A percentile compares a stretch with the other conserved stretches of the same genome.
Conservation (phyloP, 441 rosid species). For the Viola pubescens region DNA sequence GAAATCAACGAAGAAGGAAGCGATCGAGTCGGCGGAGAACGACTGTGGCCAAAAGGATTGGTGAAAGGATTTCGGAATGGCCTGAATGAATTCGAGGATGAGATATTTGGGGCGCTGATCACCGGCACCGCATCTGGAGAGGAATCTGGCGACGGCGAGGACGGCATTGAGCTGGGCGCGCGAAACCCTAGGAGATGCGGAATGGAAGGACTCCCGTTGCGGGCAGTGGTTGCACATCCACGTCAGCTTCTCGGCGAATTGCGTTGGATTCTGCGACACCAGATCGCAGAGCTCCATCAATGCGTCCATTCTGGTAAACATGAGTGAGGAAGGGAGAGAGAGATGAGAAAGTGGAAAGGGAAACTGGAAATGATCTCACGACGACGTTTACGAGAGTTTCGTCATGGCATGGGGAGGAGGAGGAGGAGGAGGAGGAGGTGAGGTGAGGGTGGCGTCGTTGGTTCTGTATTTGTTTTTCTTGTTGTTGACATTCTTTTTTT, state of each 20-base stretch:
- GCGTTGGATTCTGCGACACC: slow-evolving; percentile 56
- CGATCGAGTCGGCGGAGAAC: slow-evolving; percentile 39
- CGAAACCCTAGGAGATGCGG: slow-evolving; percentile 68
- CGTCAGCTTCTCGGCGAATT: slow-evolving; percentile 62
- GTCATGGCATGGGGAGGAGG: not conserved
- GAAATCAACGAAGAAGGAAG: slow-evolving; percentile 58
- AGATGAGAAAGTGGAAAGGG: not conserved
- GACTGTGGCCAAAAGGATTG: slow-evolving; percentile 90
- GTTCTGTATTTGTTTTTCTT: not conserved
- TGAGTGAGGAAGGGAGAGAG: not conserved
- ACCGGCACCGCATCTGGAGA: slow-evolving; percentile 43
- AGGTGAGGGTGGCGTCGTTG: not conserved
- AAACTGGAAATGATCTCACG: not conserved
- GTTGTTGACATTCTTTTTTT: slow-evolving; percentile 1
- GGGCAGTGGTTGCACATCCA: slow-evolving; percentile 96
- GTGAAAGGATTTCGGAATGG: slow-evolving; percentile 59
- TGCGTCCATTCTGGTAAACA: slow-evolving; percentile 50
- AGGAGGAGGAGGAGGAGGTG: not conserved
- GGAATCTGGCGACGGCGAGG: slow-evolving; percentile 65
- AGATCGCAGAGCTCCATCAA: slow-evolving; percentile 81
- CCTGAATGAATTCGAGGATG: slow-evolving; percentile 54
- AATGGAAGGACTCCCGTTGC: slow-evolving; percentile 46
- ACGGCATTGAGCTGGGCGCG: slow-evolving; percentile 83
- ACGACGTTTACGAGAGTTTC: not conserved
- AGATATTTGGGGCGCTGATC: slow-evolving; percentile 58